Evolutionary conservation across 305 asterid species (phyloP), one percentile per base, ranked within the genome.

Genomic region (Fraxinus baroniana): DNA sequence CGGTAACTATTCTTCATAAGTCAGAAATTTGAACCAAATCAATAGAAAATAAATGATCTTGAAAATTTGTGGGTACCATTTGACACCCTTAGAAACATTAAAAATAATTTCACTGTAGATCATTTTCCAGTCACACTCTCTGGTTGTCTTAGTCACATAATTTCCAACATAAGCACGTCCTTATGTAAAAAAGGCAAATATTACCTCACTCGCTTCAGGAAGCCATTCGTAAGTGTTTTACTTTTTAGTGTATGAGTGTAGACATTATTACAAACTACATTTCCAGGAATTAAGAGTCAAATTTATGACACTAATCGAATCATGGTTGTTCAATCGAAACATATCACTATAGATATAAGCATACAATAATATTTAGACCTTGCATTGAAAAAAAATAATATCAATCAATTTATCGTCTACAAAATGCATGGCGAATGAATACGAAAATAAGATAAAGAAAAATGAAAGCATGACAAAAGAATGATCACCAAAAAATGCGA

Each of bases 381-480:
- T 60, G 75, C 79, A 17, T 66, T 77, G 78, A 39, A 75, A 20
- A 75, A 75, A 73, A 4, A 44, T 5, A 7, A 76, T 2, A 44
- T 5, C 37, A 62, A 22, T 22, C 72, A 62, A 9, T 62, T 62
- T 62, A 24, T 22, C 2, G 17, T 62, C 32, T 62, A 62, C 12
- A 80, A 64, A 79, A 78, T 22, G 80, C 75, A 73, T 2, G 52
- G 74, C 37, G n/a, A 39, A 10, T 57, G 70, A 26, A 46, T 64
- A 18, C 7, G 37, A 17, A 32, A 78, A 22, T 18, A 17, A 13
- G 36, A 60, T 1, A 4, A 26, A 36, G 64, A 46, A 44, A 7
- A 62, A 44, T 13, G 36, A 64, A 66, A 66, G 74, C 46, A 75
- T 71, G 68, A 78, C 83, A 64, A 83, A 76, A 73, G 5, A 62